Evolutionary conservation across 176 grass and related monocot genomes (phyloP), one percentile per base, ranked within the genome.

Genomic region (Aegilops umbellulata): DNA sequence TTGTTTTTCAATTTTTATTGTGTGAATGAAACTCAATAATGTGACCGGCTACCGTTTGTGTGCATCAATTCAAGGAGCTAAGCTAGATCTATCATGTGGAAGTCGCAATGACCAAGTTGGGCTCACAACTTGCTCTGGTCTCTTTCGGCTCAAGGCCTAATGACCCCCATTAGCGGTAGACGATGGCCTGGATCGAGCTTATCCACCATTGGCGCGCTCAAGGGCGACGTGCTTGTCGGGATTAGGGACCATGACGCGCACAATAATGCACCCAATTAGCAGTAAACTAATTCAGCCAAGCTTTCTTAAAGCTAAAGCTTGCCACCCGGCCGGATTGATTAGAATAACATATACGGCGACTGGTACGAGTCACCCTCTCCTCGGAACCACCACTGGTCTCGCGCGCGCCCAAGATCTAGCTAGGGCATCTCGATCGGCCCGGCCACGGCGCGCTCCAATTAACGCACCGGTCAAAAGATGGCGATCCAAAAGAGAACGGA

Each of bases 231-330:
- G 57, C 81, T 94, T 90, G 86, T 97, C 81, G 72, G 89, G 86
- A 94, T 94, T 94, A 92, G 85, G 86, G 83, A 87, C 90, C 90
- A 90, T 82, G 85, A 88, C 79, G 63, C 87, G 60, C 80, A 80
- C 83, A 83, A 88, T 69, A 90, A 78, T 87, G 82, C 65, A 90
- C 78, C 31, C 65, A 77, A 86, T 85, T 94, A 86, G 49, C 77
- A 73, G 86, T 89, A 93, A 87, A 82, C 55, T 82, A 82, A 66
- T 58, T 26, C 78, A 68, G 61, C 58, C 64, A 84, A 79, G 70
- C 90, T 97, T 94, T 88, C 13, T 97, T 89, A 94, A 97, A 94
- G 90, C 81, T 87, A 91, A 97, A 97, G 92, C 53, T 89, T 80
- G 73, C 29, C 82, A 91, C 53, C 34, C 14, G 29, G 76, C 41